Percentiles rank a stretch among this genome's conserved stretches.
Conservation (phyloP, 2,329 filamentous ascomycete species). For the Pseudogymnoascus sp. region DNA sequence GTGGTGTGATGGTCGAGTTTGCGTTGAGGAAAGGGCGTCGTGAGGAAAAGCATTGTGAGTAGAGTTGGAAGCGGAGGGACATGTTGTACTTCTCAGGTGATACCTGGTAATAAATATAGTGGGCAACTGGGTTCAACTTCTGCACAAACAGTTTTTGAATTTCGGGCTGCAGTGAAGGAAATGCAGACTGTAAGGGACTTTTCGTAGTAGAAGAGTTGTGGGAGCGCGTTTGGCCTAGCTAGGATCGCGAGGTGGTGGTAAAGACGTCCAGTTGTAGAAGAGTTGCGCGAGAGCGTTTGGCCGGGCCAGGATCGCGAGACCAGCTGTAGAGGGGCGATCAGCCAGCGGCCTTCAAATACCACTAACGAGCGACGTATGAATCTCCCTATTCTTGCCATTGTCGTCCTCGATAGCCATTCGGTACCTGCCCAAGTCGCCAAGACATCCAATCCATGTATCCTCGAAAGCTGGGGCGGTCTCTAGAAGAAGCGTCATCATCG, state of each 20-base stretch:
- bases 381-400: constrained; percentile 64
- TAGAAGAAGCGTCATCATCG: constrained; percentile 79
- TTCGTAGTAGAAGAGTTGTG: constrained; percentile 63
- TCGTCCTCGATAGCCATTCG: constrained; percentile 86
- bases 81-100: neutral
- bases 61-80: neutral
- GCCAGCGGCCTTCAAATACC: constrained; percentile 81
- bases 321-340: constrained; percentile 66
- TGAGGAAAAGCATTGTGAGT: neutral
- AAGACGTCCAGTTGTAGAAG: constrained; percentile 60
- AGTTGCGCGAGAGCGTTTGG: constrained; percentile 62
- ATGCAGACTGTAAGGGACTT: constrained; percentile 61
- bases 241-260: constrained; percentile 85
- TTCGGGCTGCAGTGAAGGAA: constrained; percentile 60
- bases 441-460: constrained; percentile 88
- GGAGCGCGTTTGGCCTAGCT: constrained; percentile 57
- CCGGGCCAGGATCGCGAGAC: constrained; percentile 68
- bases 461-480: constrained; percentile 79
- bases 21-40: neutral
- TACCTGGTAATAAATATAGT: constrained; percentile 18
- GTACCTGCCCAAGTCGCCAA: constrained; percentile 79
- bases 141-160: constrained; percentile 64
- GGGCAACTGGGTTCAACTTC: constrained; percentile 36
- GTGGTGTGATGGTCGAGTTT: neutral
- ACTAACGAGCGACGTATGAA: constrained; percentile 65